A percentile compares a stretch with the other conserved stretches of the same genome.
Evolutionary conservation across 2,329 filamentous ascomycete species (phyloP).

Genomic region (Neurospora sp.): DNA sequence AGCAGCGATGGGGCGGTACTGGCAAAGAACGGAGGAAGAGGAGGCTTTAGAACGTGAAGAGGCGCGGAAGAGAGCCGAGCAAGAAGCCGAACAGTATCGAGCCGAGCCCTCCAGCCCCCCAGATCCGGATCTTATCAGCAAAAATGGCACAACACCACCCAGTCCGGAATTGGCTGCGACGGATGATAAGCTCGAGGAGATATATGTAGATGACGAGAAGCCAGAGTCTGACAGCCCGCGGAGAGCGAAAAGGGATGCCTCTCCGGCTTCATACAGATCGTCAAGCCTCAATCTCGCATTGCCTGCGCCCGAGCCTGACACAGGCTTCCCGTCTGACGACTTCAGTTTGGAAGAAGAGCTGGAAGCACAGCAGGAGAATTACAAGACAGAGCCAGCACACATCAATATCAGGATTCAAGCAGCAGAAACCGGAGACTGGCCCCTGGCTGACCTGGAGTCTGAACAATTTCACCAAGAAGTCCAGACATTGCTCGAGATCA

Average conservation of each 20-base stretch:
- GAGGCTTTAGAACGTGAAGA: slow-evolving; percentile 16
- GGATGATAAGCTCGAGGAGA: background rate
- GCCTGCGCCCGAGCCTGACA: background rate
- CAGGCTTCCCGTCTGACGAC: background rate
- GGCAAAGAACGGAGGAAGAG: slow-evolving; percentile 19
- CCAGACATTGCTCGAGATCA: background rate
- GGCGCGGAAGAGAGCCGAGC: slow-evolving; percentile 14
- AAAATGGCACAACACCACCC: background rate
- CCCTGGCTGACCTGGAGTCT: background rate
- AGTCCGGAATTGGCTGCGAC: background rate
- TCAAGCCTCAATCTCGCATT: background rate
- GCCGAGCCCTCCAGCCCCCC: slow-evolving; percentile 15
- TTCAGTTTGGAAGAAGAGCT: background rate
- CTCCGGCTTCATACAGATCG: background rate
- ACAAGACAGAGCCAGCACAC: background rate
- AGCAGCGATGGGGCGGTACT: slow-evolving; percentile 19
- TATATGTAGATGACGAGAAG: background rate
- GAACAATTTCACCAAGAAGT: background rate
- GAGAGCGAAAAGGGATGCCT: background rate
- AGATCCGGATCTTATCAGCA: background rate
- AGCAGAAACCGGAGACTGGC: background rate
- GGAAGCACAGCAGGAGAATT: background rate
- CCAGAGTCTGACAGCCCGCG: background rate
- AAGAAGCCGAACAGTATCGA: slow-evolving; percentile 18
- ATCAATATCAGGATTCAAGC: background rate